phyloP scores from a whole-genome alignment of 441 rosid species.

The Gossypium lobatum region DNA sequence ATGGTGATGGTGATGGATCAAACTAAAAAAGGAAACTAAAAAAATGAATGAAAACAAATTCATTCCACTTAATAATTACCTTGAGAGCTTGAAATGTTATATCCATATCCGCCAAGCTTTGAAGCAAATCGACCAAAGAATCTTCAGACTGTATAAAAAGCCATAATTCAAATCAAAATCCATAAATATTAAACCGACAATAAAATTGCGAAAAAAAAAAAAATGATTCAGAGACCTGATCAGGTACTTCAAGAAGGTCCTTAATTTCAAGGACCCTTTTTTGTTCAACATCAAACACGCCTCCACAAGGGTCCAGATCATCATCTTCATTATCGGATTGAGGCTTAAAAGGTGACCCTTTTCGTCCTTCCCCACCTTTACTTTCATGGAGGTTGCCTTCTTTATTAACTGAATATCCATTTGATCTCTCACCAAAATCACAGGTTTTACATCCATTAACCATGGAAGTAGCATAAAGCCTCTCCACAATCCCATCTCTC shows the following conservation, averaged over 20 bases:
- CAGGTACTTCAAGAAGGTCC: conserved; percentile 72
- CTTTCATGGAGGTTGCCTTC: conserved; percentile 22
- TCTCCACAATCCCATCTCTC: conserved; percentile 56
- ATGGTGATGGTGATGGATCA: neutral
- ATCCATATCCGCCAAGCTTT: conserved; percentile 86
- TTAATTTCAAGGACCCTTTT: conserved; percentile 73
- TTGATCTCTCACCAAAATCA: conserved; percentile 35
- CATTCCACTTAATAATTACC: conserved; percentile 29
- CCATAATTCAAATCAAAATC: conserved; percentile 22
- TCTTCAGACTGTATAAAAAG: conserved; percentile 59
- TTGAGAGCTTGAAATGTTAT: conserved; percentile 83
- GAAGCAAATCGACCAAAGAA: conserved; percentile 77
- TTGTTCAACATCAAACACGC: conserved; percentile 87
- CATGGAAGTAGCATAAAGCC: conserved; percentile 48
- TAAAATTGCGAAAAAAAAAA: neutral
- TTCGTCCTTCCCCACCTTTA: conserved; percentile 12
- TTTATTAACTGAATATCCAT: conserved; percentile 25
- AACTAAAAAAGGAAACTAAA: no score
- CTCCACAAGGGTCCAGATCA: conserved; percentile 64
- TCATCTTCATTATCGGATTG: conserved; percentile 42
- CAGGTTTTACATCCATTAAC: conserved; percentile 56
- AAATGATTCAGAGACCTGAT: conserved; percentile 52
- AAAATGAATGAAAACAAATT: neutral
- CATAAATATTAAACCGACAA: neutral
- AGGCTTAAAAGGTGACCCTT: conserved; percentile 40